Base-by-base conservation (phyloP, 129 eudicot genomes). In the Centella asiatica region DNA sequence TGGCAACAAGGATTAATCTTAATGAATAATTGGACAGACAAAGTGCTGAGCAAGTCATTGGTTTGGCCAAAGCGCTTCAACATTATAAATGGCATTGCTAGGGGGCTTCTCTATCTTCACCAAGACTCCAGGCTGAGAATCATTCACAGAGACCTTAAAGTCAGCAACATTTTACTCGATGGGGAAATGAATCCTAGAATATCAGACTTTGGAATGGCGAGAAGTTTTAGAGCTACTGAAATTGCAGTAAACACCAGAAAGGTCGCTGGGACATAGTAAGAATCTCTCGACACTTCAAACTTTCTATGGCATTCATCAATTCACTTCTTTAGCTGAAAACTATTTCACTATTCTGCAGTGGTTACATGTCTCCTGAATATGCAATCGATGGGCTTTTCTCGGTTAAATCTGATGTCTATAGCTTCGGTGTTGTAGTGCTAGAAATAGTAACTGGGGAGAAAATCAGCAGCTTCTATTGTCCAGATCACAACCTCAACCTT, bases 51-150 rank as follows among this genome's bases (percentile, higher is more conserved):
- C 51, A 17, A 18, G 4, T 4, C 18, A 17, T n/a, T 46, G 51
- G 23, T 17, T 17, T 46, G 51, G 51, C 23, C 51, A 46, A 46
- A 17, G 51, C 51, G 51, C 24, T 12, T 17, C 51, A 18, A 46
- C 51, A 46, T 46, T 18, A 46, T 46, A 2, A 46, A 46, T 46
- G 51, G 51, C 23, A 46, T n/a, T 17, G 51, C 51, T 46, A 46
- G 18, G n/a, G 51, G 51, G 51, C 51, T 46, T 46, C 23, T 46
- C 6, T 46, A 46, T 46, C 51, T 46, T 46, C 51, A 46, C 51
- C 51, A 46, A 24, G 51, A 46, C 22, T 46, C 51, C 17, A 46
- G 51, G n/a, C 18, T 46, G 23, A 46, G 51, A 46, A 46, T 18
- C 51, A 46, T 46, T 15, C 51, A 46, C 7, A 46, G 51, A 46